Conservation (phyloP, 106 monocot genomes). For the Triglochin maritima region DNA sequence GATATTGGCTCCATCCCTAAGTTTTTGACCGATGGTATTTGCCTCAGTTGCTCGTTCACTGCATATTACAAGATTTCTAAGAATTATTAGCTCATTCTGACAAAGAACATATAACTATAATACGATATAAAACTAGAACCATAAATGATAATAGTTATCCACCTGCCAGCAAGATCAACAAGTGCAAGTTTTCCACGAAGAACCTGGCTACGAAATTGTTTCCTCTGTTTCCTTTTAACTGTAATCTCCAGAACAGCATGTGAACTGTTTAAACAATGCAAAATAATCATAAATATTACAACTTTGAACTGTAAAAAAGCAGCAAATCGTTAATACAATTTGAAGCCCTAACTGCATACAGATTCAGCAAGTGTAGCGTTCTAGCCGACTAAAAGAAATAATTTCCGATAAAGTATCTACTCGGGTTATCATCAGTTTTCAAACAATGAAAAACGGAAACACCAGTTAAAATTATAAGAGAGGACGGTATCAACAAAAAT, state of each 20-base stretch:
- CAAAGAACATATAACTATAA: not conserved
- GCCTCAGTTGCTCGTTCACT: conserved; percentile 98
- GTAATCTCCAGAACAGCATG: conserved; percentile 96
- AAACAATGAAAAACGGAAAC: too few species aligned
- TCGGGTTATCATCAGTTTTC: too few species aligned
- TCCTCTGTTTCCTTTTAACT: conserved; percentile 76
- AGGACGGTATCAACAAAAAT: too few species aligned
- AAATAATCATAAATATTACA: not conserved
- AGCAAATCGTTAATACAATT: not conserved
- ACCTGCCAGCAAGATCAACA: conserved; percentile 98
- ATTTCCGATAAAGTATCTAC: too few species aligned
- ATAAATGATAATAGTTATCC: not conserved
- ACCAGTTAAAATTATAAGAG: too few species aligned
- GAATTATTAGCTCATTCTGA: not conserved
- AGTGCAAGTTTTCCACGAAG: conserved; percentile 94
- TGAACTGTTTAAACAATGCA: conserved; percentile 37
- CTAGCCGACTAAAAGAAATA: too few species aligned
- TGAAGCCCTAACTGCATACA: not conserved
- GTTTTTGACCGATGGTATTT: conserved; percentile 79
- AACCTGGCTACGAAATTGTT: conserved; percentile 50
- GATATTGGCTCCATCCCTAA: conserved; percentile 96
- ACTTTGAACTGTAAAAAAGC: not conserved
- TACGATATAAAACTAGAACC: not conserved
- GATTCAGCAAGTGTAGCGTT: too few species aligned
- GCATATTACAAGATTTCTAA: not conserved